A percentile compares a stretch with the other conserved stretches of the same genome.
phyloP scores from a whole-genome alignment of 2,329 filamentous ascomycete species.

The Coniochaeta sp. region DNA sequence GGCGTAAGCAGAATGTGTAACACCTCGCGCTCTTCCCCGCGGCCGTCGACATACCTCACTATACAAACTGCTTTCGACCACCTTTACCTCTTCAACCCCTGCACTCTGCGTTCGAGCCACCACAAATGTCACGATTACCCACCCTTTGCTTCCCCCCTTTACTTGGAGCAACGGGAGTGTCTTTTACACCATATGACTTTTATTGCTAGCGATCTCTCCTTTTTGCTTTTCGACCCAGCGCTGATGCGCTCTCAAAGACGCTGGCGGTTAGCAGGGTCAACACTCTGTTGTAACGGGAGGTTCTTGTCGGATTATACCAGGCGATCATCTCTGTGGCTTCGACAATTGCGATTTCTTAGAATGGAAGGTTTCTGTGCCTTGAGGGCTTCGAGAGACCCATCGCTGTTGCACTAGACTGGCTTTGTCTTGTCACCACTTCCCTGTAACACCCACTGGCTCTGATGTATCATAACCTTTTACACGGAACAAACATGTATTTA shows the following conservation, averaged over 20 bases:
- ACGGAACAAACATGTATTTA: background rate
- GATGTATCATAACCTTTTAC: background rate
- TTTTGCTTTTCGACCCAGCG: background rate
- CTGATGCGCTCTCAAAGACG: background rate
- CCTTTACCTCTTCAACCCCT: background rate
- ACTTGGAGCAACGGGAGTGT: background rate
- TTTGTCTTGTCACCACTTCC: background rate
- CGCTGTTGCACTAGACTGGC: background rate
- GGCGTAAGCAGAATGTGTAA: slow-evolving; percentile 18
- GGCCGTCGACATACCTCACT: background rate
- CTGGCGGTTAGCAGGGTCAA: background rate
- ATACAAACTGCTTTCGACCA: background rate
- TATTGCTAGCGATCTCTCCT: background rate
- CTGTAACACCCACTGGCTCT: background rate
- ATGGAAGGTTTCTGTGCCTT: background rate
- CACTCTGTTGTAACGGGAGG: background rate
- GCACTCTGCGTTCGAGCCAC: background rate
- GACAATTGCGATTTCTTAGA: background rate
- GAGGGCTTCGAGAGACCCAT: background rate
- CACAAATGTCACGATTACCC: background rate
- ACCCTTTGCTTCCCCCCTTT: background rate
- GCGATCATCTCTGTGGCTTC: background rate
- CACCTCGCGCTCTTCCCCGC: background rate
- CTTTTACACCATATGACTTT: background rate
- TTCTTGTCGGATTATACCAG: background rate